Percentiles rank a stretch among this genome's conserved stretches.
Conservation (phyloP, 495 filamentous ascomycete species). For the Gamarada debralockiae region DNA sequence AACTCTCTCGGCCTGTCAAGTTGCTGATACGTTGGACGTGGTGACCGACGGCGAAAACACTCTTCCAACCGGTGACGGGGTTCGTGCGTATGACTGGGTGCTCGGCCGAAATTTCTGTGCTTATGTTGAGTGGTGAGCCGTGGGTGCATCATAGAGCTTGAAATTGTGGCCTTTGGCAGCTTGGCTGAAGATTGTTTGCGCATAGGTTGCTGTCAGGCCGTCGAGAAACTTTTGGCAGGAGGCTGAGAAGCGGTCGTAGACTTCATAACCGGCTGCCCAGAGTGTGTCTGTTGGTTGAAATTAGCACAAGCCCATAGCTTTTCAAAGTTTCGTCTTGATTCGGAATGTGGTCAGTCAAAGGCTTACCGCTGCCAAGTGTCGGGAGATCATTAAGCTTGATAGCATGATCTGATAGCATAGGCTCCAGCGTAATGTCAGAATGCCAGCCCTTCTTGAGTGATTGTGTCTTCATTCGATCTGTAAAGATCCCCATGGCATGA, state of each 20-base stretch:
- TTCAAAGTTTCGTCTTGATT: no score
- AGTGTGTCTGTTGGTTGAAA: neutral
- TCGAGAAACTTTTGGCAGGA: slow-evolving; percentile 65
- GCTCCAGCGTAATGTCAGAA: no score
- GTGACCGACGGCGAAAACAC: slow-evolving; percentile 72
- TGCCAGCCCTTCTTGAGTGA: no score
- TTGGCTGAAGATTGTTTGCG: slow-evolving; percentile 51
- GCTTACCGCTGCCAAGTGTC: no score
- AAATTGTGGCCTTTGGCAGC: slow-evolving; percentile 49
- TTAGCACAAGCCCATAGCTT: no score
- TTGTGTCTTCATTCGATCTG: no score
- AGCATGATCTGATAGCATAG: no score
- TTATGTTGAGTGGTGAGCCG: slow-evolving; percentile 68
- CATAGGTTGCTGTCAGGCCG: slow-evolving; percentile 59
- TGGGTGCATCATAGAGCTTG: slow-evolving; percentile 44
- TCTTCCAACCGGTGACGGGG: slow-evolving; percentile 51
- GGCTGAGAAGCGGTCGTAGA: slow-evolving; percentile 68
- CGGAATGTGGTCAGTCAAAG: no score
- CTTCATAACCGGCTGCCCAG: slow-evolving; percentile 53
- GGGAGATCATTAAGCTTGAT: no score
- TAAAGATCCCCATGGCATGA: no score
- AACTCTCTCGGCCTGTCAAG: slow-evolving; percentile 64
- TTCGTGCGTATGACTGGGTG: slow-evolving; percentile 73
- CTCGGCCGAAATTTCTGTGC: slow-evolving; percentile 51
- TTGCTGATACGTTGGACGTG: slow-evolving; percentile 74